Base-by-base conservation (phyloP, 768 basidiomycete genomes). In the Pleurotus tuoliensis region DNA sequence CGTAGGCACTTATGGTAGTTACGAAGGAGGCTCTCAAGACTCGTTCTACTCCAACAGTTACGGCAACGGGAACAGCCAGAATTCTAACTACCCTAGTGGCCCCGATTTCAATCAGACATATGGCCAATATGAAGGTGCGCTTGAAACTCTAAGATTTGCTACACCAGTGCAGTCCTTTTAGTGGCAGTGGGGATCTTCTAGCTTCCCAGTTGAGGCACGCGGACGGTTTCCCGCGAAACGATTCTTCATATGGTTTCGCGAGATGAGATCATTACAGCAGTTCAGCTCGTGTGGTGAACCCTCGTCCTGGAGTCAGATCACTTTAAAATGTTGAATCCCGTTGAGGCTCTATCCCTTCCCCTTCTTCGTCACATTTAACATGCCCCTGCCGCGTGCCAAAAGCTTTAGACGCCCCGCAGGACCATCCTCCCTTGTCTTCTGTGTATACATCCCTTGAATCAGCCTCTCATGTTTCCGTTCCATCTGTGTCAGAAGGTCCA, bases 101-200 rank as follows among this genome's bases (percentile, higher is more conserved):
- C 38, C 51, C 22, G 22, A 40, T 37, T 81, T 75, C 67, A 70
- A 77, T 70, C 84, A 87, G 74, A 84, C 76, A 61, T 88, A 81
- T 71, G 61, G 68, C 60, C 82, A 81, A 74, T 81, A 74, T 76
- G 90, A 92, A 92, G 90, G 90, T 93, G 82, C 90, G 90, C 89
- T 86, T 75, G 78, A 82, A 80, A 71, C 83, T 40, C 51, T 84
- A 73, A 84, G 81, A 82, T 77, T 83, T 69, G 81, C 77, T 68
- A 59, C 59, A 64, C 56, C 64, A 69, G 48, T 69, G 75, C 71
- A 73, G 71, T 68, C 65, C 64, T 63, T 65, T 60, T 63, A 47
- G 50, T 53, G 48, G 47, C 18, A 60, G 47, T 62, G 58, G 61
- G 61, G 65, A 63, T 65, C 56, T 63, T 59, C 68, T 64, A 62